Percentiles rank a stretch among this genome's conserved stretches.
These are phyloP conservation scores for Fusarium incarnatum DNA, from an alignment of 2,329 filamentous ascomycete genomes.

Conservation along the genomic window DNA sequence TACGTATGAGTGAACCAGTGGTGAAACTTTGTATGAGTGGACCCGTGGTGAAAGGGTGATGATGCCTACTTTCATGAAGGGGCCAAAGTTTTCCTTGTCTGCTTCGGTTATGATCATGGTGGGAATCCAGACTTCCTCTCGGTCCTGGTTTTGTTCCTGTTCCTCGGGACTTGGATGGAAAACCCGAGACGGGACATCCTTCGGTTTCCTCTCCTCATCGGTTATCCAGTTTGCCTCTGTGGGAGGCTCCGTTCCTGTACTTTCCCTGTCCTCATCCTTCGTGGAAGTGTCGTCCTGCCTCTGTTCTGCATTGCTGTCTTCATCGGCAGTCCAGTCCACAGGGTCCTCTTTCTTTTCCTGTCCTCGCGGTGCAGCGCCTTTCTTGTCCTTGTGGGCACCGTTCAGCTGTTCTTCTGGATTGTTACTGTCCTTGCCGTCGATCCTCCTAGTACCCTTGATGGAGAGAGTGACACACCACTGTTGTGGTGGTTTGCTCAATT, in stretches of 20 bases:
- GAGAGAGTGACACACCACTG: background rate
- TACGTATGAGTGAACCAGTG: background rate
- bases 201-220: background rate
- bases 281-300: background rate
- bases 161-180: background rate
- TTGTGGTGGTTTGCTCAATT: background rate
- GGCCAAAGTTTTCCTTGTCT: background rate
- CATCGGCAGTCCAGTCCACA: background rate
- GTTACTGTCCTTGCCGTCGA: background rate
- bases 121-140: background rate
- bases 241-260: background rate
- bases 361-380: accelerated
- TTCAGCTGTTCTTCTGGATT: background rate
- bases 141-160: background rate
- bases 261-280: background rate
- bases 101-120: background rate
- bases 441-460: background rate
- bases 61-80: background rate
- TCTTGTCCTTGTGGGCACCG: accelerated
- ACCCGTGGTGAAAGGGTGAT: background rate
- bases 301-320: background rate
- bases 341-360: background rate
- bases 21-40: background rate
- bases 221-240: background rate
- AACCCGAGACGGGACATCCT: background rate